phyloP scores from a whole-genome alignment of 2,329 filamentous ascomycete species.

The Colletotrichum sp. region DNA sequence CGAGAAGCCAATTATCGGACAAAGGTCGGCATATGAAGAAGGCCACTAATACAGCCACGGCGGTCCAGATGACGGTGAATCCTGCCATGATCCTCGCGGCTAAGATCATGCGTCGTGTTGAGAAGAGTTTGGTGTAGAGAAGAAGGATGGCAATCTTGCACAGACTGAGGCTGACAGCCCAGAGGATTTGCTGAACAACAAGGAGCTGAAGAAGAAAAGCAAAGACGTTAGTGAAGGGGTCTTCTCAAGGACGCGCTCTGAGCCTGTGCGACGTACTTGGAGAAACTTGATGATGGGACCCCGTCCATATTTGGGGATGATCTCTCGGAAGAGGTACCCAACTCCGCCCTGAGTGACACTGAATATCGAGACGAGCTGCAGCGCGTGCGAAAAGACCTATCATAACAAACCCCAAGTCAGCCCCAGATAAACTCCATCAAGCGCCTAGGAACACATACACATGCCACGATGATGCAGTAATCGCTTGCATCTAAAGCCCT shows the following conservation, averaged over 20 bases:
- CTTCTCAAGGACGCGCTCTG: neutral
- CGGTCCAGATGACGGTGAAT: conserved; percentile 29
- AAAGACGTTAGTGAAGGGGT: neutral
- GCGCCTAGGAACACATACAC: neutral
- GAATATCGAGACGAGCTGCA: conserved; percentile 12
- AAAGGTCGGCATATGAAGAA: conserved; percentile 41
- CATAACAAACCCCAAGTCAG: neutral
- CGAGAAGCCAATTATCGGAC: conserved; percentile 35
- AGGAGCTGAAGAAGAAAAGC: conserved; percentile 11
- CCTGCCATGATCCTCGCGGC: conserved; percentile 27
- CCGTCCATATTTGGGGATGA: conserved; percentile 6
- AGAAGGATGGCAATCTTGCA: conserved; percentile 34
- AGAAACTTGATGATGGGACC: conserved; percentile 13
- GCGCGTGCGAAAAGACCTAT: conserved; percentile 8
- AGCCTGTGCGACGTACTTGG: neutral
- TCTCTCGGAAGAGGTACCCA: conserved; percentile 3
- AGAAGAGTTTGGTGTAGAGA: conserved; percentile 32
- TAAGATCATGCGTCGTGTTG: conserved; percentile 27
- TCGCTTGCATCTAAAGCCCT: conserved; percentile 4
- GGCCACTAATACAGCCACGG: conserved; percentile 31
- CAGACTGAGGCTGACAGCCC: conserved; percentile 31
- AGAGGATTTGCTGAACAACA: conserved; percentile 32
- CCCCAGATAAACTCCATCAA: neutral
- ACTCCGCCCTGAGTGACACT: conserved; percentile 11
- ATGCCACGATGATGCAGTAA: conserved; percentile 7